These are phyloP conservation scores for Geotrichum reessii DNA, from an alignment of 1,139 yeast genomes.

Conservation along the genomic window DNA sequence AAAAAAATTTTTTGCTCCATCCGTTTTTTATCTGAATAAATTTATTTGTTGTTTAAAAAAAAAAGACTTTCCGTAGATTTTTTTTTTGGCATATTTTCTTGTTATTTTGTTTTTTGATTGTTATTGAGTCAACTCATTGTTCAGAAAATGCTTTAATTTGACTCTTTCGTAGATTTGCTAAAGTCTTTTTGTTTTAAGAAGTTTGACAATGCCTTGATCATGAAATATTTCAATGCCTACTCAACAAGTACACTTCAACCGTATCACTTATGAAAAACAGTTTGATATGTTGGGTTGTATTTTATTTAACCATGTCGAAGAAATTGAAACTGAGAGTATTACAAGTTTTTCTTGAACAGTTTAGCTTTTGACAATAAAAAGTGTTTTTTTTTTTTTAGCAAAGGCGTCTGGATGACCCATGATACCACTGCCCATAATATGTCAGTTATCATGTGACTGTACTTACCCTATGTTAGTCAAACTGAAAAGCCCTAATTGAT, in stretches of 20 bases:
- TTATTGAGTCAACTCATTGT: no score
- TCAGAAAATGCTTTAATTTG: no score
- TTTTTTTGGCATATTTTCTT: background rate
- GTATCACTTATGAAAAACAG: no score
- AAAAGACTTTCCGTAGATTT: background rate
- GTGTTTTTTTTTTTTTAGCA: background rate
- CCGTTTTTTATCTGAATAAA: background rate
- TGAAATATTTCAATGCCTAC: no score
- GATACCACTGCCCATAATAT: background rate
- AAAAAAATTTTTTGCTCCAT: background rate
- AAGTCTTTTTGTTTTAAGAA: no score
- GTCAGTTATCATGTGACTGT: background rate
- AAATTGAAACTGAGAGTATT: no score
- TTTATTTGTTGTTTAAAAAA: background rate
- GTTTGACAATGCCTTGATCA: no score
- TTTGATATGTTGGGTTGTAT: no score
- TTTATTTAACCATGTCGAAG: no score
- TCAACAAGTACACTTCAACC: no score
- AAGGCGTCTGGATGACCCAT: background rate
- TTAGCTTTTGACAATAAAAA: background rate
- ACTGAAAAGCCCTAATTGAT: background rate
- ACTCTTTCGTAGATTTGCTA: no score
- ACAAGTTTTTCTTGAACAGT: background rate
- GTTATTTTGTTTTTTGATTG: no score
- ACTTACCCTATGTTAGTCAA: background rate